A percentile compares a stretch with the other conserved stretches of the same genome.
Conservation (phyloP, 371 early-diverging fungal species). For the Amoeboaphelidium protococcarum region DNA sequence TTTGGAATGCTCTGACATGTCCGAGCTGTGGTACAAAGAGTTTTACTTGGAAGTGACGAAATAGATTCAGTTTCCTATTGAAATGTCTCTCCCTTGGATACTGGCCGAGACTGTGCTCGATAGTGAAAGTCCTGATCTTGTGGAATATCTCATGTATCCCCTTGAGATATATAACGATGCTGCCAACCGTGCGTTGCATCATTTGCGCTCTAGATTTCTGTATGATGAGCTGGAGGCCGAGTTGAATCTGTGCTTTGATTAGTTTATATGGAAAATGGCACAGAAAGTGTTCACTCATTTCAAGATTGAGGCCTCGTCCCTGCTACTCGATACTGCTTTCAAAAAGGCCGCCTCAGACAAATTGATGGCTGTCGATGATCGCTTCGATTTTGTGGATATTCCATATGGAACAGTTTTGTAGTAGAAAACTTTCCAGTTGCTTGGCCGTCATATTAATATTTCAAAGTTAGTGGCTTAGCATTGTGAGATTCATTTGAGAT, state of each 20-base stretch:
- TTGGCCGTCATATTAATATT: conserved; percentile 14
- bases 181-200: conserved; percentile 9
- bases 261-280: conserved; percentile 13
- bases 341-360: no score
- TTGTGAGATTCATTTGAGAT: conserved; percentile 13
- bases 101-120: conserved; percentile 13
- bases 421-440: conserved; percentile 11
- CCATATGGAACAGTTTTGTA: conserved; percentile 7
- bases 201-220: conserved; percentile 12
- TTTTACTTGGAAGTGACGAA: conserved; percentile 21
- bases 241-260: conserved; percentile 19
- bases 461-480: conserved; percentile 8
- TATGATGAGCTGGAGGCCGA: conserved; percentile 23
- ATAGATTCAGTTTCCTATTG: conserved; percentile 23
- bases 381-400: no score
- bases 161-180: conserved; percentile 22
- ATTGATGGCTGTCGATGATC: conserved; percentile 1
- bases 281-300: conserved; percentile 15
- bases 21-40: conserved; percentile 23
- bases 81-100: conserved; percentile 26
- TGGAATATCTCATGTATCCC: conserved; percentile 11
- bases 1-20: conserved; percentile 9
- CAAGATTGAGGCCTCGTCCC: conserved; percentile 13
- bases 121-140: conserved; percentile 9
- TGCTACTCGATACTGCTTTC: no score